These are phyloP conservation scores for Cicer cuneatum DNA, from an alignment of 306 rosid species.

Conservation along the genomic window DNA sequence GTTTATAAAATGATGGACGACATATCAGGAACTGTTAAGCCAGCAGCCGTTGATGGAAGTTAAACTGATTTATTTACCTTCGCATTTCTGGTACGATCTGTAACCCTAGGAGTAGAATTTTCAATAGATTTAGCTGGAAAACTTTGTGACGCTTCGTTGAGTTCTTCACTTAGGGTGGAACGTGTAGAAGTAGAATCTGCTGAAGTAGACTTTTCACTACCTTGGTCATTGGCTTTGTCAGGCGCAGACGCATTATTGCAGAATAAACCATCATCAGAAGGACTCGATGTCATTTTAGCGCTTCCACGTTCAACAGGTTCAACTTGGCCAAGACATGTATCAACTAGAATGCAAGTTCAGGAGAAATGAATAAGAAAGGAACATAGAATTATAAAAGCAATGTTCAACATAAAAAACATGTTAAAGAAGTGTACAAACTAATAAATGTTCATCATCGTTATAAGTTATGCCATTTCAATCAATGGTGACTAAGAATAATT, in stretches of 20 bases:
- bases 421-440: slow-evolving; percentile 17
- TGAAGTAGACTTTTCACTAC: slow-evolving; percentile 54
- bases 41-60: slow-evolving; percentile 31
- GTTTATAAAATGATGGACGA: slow-evolving; percentile 34
- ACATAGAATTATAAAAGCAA: slow-evolving; percentile 34
- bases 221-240: slow-evolving; percentile 46
- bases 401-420: slow-evolving; percentile 29
- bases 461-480: slow-evolving; percentile 23
- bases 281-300: slow-evolving; percentile 44
- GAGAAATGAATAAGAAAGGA: slow-evolving; percentile 38
- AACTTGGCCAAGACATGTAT: slow-evolving; percentile 38
- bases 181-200: slow-evolving; percentile 50
- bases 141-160: slow-evolving; percentile 49
- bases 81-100: slow-evolving; percentile 59
- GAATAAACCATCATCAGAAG: slow-evolving; percentile 43
- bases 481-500: slow-evolving; percentile 32
- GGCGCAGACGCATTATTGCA: slow-evolving; percentile 45
- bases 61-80: slow-evolving; percentile 60
- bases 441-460: slow-evolving; percentile 31
- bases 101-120: slow-evolving; percentile 49
- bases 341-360: slow-evolving; percentile 46
- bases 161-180: slow-evolving; percentile 52
- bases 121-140: slow-evolving; percentile 51
- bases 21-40: slow-evolving; percentile 23
- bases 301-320: slow-evolving; percentile 47